These are phyloP conservation scores for Pelargonium fulgidum DNA, from an alignment of 441 rosid species.

Conservation along the genomic window DNA sequence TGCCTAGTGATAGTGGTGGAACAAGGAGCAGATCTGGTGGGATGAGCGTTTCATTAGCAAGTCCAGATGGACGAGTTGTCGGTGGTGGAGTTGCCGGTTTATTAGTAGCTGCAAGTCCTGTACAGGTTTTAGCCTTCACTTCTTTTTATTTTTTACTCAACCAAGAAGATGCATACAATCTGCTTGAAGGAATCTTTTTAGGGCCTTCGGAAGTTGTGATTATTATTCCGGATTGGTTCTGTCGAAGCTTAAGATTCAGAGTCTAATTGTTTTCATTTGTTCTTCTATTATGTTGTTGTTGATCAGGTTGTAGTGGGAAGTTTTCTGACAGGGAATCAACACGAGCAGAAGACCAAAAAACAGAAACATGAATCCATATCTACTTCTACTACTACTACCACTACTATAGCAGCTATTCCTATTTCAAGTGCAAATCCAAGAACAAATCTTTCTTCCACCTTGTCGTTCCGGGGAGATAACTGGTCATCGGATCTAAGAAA, in stretches of 20 bases:
- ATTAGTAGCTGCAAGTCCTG: constrained; percentile 88
- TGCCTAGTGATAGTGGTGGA: constrained; percentile 67
- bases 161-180: no score
- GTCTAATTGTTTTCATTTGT: background rate
- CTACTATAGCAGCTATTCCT: constrained; percentile 39
- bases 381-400: constrained; percentile 22
- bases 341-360: constrained; percentile 74
- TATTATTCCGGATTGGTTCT: no score
- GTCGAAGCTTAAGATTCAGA: background rate
- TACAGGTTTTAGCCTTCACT: constrained; percentile 47
- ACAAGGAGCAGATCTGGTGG: constrained; percentile 82
- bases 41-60: constrained; percentile 88
- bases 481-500: constrained; percentile 65
- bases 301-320: constrained; percentile 89
- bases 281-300: background rate
- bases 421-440: constrained; percentile 60
- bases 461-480: constrained; percentile 45
- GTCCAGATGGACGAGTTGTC: constrained; percentile 84
- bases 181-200: no score
- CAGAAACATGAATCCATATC: constrained; percentile 41
- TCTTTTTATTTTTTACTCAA: background rate
- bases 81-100: constrained; percentile 97
- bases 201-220: no score
- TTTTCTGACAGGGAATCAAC: constrained; percentile 81
- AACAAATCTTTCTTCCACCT: constrained; percentile 26